Conservation (phyloP, 2,329 filamentous ascomycete genomes). For the Blastomyces silverae region DNA sequence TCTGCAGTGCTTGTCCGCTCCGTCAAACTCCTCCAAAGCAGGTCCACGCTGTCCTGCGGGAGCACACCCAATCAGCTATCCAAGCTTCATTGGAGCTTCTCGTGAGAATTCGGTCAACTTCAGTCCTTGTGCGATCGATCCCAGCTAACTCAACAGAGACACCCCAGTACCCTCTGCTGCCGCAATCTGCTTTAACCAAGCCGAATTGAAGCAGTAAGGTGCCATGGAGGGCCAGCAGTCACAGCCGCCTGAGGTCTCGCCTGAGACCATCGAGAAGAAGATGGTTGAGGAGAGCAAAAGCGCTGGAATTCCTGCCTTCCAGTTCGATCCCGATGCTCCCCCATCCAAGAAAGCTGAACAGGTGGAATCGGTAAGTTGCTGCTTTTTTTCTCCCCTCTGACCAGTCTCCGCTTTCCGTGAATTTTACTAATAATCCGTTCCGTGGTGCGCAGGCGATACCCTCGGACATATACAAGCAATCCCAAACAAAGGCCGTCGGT, state of each 20-base stretch:
- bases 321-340: conserved; percentile 79
- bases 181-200: conserved; percentile 20
- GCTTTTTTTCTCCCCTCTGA: conserved; percentile 10
- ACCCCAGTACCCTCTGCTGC: conserved; percentile 16
- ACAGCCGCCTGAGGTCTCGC: conserved; percentile 59
- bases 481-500: conserved; percentile 37
- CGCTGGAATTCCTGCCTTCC: conserved; percentile 71
- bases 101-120: background rate
- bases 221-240: conserved; percentile 64
- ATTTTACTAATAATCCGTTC: conserved; percentile 1
- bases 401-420: conserved; percentile 8
- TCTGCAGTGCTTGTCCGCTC: background rate
- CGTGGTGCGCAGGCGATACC: conserved; percentile 18
- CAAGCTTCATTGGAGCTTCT: conserved; percentile 8
- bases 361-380: conserved; percentile 60
- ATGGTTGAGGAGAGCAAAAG: conserved; percentile 71
- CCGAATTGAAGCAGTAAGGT: conserved; percentile 74
- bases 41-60: background rate
- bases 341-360: conserved; percentile 78
- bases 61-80: conserved; percentile 5
- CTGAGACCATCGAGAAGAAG: conserved; percentile 64
- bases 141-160: conserved; percentile 3
- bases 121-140: conserved; percentile 4
- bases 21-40: background rate
- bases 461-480: conserved; percentile 51